These are phyloP conservation scores for Fusarium torulosum DNA, from an alignment of 2,329 filamentous ascomycete genomes.

Conservation along the genomic window DNA sequence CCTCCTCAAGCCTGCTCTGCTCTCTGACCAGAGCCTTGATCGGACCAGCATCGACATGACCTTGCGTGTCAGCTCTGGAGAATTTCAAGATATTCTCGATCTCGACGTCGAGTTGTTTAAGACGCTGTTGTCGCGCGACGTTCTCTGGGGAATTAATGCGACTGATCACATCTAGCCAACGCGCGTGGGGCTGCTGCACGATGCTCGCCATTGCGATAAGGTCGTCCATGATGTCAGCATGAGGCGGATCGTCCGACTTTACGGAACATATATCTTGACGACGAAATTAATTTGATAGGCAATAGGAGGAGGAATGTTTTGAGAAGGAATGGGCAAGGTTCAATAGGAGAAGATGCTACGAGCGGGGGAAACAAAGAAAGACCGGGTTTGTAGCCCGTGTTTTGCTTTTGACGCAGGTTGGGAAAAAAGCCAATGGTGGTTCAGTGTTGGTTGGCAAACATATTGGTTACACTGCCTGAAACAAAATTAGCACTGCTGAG, in stretches of 20 bases:
- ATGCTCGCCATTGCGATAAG: neutral
- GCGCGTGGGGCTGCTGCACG: conserved; percentile 48
- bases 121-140: neutral
- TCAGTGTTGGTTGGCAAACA: neutral
- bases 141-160: neutral
- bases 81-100: conserved; percentile 1
- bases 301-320: no score
- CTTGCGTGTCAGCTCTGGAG: conserved; percentile 1
- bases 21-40: neutral
- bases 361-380: neutral
- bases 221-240: neutral
- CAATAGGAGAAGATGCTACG: neutral
- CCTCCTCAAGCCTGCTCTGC: neutral
- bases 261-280: neutral
- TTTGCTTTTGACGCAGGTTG: neutral
- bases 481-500: neutral
- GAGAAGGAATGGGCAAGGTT: no score
- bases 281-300: no score
- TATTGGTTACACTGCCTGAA: neutral
- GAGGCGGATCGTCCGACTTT: neutral
- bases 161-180: neutral
- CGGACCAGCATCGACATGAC: neutral
- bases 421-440: neutral
- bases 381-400: neutral
- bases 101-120: conserved; percentile 1